These are phyloP conservation scores for Ustilago crameri DNA, from an alignment of 1,284 basidiomycete species.

Conservation along the genomic window DNA sequence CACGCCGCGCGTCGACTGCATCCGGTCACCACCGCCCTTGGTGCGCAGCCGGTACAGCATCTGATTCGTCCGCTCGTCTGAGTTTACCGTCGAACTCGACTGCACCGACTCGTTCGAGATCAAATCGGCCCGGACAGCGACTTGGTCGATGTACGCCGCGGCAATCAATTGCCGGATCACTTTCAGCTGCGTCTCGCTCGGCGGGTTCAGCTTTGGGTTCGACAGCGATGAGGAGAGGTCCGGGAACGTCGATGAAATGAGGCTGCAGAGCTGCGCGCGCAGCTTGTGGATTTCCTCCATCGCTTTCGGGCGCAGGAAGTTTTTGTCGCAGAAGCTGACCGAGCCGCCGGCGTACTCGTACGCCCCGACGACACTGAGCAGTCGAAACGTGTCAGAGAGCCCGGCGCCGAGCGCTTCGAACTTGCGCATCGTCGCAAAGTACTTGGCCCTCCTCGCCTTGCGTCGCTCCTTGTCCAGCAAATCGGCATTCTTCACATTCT, in stretches of 20 bases:
- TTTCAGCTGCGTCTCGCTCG: conserved; percentile 76
- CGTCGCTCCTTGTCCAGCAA: conserved; percentile 75
- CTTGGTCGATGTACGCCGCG: conserved; percentile 93
- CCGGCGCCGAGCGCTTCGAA: conserved; percentile 84
- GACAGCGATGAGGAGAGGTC: conserved; percentile 20
- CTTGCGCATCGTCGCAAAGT: conserved; percentile 71
- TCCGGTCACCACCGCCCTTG: conserved; percentile 74
- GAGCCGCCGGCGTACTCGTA: conserved; percentile 90
- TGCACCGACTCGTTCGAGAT: conserved; percentile 68
- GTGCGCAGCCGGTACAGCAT: conserved; percentile 35
- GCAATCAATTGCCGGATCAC: conserved; percentile 87
- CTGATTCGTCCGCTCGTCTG: conserved; percentile 31
- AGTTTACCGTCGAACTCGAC: conserved; percentile 17
- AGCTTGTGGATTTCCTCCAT: conserved; percentile 99
- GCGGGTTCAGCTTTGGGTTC: conserved; percentile 53
- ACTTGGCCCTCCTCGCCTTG: conserved; percentile 76
- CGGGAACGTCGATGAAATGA: conserved; percentile 49
- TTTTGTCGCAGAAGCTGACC: conserved; percentile 80
- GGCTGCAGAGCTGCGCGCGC: conserved; percentile 76
- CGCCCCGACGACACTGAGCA: conserved; percentile 91
- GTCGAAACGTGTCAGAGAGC: conserved; percentile 88
- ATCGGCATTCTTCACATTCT: conserved; percentile 70
- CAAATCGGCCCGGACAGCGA: conserved; percentile 90
- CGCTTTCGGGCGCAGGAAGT: conserved; percentile 93
- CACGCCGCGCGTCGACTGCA: conserved; percentile 80